A percentile compares a stretch with the other conserved stretches of the same genome.
Evolutionary conservation across 2,329 filamentous ascomycete species (phyloP).

Genomic region (Zalaria obscura): DNA sequence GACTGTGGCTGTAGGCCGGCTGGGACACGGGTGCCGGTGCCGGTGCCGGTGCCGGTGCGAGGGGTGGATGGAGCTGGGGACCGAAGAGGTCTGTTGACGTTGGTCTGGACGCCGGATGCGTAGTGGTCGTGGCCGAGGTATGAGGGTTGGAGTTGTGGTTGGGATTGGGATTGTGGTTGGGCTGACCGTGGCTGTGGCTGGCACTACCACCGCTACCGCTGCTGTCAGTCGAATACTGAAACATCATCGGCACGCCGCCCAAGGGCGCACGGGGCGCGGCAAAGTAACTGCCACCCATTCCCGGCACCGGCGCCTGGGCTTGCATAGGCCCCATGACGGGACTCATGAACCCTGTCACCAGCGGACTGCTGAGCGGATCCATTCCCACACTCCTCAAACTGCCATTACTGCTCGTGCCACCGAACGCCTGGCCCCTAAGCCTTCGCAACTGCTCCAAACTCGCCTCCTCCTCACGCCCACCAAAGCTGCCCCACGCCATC

Average conservation of each 20-base stretch:
- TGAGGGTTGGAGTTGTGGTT: conserved; percentile 1
- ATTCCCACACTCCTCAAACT: conserved; percentile 42
- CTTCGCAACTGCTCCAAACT: conserved; percentile 14
- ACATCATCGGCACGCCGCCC: conserved; percentile 11
- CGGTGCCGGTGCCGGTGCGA: too few relatives aligned
- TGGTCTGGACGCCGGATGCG: not conserved
- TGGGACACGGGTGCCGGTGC: too few relatives aligned
- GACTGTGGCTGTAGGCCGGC: not conserved
- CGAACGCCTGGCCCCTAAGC: conserved; percentile 40
- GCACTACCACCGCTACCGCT: conserved; percentile 1
- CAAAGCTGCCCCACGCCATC: not conserved
- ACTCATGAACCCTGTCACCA: too few relatives aligned
- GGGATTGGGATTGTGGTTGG: not conserved
- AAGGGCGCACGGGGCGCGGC: too few relatives aligned
- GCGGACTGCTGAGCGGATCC: too few relatives aligned
- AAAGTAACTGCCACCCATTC: too few relatives aligned
- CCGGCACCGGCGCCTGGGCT: too few relatives aligned
- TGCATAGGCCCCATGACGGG: too few relatives aligned
- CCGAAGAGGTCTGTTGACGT: conserved; percentile 2
- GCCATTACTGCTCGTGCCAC: conserved; percentile 49
- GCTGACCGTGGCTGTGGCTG: not conserved
- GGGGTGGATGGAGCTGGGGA: too few relatives aligned
- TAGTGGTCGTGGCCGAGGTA: too few relatives aligned
- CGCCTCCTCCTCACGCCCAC: conserved; percentile 10
- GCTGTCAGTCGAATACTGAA: conserved; percentile 11